phyloP scores from a whole-genome alignment of 2,329 filamentous ascomycete genomes.

The Coniochaeta sp. region DNA sequence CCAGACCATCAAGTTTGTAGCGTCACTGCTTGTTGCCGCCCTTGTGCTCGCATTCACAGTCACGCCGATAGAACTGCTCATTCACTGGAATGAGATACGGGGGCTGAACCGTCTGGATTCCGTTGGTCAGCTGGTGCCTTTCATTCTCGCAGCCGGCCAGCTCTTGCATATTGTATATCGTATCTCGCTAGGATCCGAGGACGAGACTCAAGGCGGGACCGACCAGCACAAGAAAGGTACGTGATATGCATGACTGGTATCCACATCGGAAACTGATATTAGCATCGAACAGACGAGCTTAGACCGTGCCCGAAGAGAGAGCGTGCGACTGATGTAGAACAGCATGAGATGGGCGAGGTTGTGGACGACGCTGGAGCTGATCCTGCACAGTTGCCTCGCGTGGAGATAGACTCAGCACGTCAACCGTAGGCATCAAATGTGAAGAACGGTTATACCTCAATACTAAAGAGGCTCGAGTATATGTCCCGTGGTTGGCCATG shows the following conservation, averaged over 20 bases:
- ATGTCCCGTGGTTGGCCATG: no score
- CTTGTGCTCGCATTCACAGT: not conserved
- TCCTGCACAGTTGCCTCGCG: no score
- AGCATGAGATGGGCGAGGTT: not conserved
- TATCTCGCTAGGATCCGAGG: not conserved
- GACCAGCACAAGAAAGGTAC: not conserved
- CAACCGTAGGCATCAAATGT: not conserved
- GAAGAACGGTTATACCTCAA: not conserved
- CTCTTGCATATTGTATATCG: constrained; percentile 1
- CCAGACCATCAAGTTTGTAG: not conserved
- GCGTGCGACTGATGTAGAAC: not conserved
- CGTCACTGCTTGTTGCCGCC: not conserved
- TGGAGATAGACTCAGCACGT: not conserved
- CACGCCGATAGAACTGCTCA: not conserved
- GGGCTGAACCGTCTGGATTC: not conserved
- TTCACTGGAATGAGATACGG: constrained; percentile 1
- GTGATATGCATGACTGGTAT: not conserved
- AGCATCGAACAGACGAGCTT: not conserved
- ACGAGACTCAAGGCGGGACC: not conserved
- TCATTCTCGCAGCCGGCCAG: constrained; percentile 1
- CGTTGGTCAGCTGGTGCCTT: constrained; percentile 1
- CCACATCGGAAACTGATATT: not conserved
- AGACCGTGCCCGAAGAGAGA: not conserved
- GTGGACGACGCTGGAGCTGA: not conserved
- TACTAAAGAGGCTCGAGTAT: no score